Conservation (phyloP, 805 yeast species). For the Wickerhamiella kurtzmanii region DNA sequence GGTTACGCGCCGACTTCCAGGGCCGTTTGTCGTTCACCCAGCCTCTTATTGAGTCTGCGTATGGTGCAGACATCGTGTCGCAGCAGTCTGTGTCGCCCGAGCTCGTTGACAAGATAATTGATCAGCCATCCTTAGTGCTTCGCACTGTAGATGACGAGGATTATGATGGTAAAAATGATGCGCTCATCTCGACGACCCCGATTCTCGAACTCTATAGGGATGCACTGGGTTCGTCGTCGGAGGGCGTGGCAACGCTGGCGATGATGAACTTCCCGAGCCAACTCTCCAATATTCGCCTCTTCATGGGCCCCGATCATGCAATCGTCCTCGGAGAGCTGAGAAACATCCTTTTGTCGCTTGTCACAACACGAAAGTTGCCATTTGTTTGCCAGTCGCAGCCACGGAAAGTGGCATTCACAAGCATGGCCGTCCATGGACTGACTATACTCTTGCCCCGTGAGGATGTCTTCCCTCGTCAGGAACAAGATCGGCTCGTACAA, state of each 20-base stretch:
- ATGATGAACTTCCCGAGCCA: constrained; percentile 60
- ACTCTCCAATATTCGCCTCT: constrained; percentile 43
- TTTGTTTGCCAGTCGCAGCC: constrained; percentile 13
- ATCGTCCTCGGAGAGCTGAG: constrained; percentile 31
- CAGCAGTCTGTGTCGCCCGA: constrained; percentile 29
- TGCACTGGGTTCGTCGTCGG: neutral
- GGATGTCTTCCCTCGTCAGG: constrained; percentile 37
- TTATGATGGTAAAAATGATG: neutral
- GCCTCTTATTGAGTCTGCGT: constrained; percentile 14
- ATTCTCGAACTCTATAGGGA: neutral
- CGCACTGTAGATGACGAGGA: neutral
- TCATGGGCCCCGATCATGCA: constrained; percentile 27
- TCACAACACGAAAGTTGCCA: constrained; percentile 24
- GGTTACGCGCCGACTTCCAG: constrained; percentile 14
- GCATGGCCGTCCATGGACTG: constrained; percentile 38
- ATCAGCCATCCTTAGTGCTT: constrained; percentile 25
- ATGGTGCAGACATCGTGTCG: constrained; percentile 14
- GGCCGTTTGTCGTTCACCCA: constrained; percentile 14
- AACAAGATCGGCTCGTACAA: constrained; percentile 50
- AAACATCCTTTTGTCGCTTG: constrained; percentile 40
- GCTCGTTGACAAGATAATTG: constrained; percentile 26
- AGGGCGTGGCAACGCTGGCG: constrained; percentile 28
- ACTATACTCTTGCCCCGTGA: constrained; percentile 43
- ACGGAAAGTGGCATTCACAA: constrained; percentile 20
- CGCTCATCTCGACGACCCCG: neutral